Evolutionary conservation across 371 early-diverging fungal species (phyloP).

Genomic region (Encephalitozoon intestinalis): DNA sequence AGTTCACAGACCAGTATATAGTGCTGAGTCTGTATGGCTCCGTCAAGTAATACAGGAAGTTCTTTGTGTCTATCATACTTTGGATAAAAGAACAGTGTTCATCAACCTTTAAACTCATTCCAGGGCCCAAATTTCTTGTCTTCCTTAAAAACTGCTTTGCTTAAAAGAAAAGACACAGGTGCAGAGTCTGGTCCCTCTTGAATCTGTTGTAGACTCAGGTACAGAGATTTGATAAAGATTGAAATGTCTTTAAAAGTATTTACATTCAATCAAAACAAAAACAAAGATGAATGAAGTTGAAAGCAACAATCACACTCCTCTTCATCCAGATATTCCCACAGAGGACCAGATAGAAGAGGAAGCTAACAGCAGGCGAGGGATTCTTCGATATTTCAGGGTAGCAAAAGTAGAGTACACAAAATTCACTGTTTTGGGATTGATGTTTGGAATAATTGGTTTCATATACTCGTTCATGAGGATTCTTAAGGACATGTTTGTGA

Average conservation of each 20-base stretch:
- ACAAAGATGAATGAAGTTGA: slow-evolving; percentile 9
- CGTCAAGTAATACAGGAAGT: slow-evolving; percentile 38
- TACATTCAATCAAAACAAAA: not conserved
- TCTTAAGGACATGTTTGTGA: slow-evolving; percentile 60
- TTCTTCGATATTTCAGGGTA: slow-evolving; percentile 51
- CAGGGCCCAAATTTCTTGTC: not conserved
- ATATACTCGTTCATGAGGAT: slow-evolving; percentile 62
- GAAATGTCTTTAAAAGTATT: not conserved
- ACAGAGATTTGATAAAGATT: not conserved
- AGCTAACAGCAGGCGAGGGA: slow-evolving; percentile 13
- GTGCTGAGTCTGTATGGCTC: slow-evolving; percentile 48
- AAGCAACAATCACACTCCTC: not conserved
- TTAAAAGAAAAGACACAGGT: not conserved
- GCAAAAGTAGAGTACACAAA: slow-evolving; percentile 55
- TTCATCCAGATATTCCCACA: slow-evolving; percentile 9
- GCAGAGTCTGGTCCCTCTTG: not conserved
- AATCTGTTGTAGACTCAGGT: not conserved
- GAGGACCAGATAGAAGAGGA: slow-evolving; percentile 55
- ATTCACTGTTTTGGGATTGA: slow-evolving; percentile 54
- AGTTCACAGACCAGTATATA: slow-evolving; percentile 51
- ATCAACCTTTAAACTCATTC: slow-evolving; percentile 11
- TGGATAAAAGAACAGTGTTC: slow-evolving; percentile 41
- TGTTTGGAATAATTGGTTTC: slow-evolving; percentile 59
- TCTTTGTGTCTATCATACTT: slow-evolving; percentile 12
- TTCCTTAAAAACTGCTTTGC: not conserved